Percentiles rank a stretch among this genome's conserved stretches.
phyloP scores from a whole-genome alignment of 2,329 filamentous ascomycete genomes.

The Claviceps paspali region DNA sequence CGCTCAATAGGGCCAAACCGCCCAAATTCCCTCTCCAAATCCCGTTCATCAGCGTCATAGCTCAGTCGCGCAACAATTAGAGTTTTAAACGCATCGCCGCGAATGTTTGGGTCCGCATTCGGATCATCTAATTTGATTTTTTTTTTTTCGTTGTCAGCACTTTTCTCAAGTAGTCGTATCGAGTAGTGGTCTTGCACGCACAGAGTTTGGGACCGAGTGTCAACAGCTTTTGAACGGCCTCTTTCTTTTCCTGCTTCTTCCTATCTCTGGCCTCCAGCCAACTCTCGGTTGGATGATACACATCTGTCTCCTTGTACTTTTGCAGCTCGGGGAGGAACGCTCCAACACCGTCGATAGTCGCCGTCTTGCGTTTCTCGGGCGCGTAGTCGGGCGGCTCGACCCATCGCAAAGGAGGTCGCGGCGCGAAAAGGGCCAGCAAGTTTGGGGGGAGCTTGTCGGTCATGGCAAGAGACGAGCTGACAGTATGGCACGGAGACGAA shows the following conservation, averaged over 20 bases:
- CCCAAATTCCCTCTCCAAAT: constrained; percentile 85
- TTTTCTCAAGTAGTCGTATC: neutral
- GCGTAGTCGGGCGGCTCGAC: constrained; percentile 70
- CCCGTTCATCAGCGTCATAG: constrained; percentile 77
- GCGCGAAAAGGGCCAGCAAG: constrained; percentile 84
- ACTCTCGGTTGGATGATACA: constrained; percentile 73
- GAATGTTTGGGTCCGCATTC: constrained; percentile 68
- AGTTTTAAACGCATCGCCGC: constrained; percentile 89
- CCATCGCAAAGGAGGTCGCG: constrained; percentile 82
- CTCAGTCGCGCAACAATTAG: constrained; percentile 81
- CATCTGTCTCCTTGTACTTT: constrained; percentile 63
- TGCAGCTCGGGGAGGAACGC: constrained; percentile 58
- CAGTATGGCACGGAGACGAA: constrained; percentile 1
- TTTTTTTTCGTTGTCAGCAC: constrained; percentile 2
- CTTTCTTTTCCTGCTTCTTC: constrained; percentile 65
- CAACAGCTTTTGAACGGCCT: constrained; percentile 45
- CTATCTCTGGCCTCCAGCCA: constrained; percentile 82
- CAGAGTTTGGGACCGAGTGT: constrained; percentile 51
- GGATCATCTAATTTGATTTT: constrained; percentile 67
- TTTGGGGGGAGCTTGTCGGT: constrained; percentile 93
- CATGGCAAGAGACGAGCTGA: constrained; percentile 37
- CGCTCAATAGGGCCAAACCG: constrained; percentile 89
- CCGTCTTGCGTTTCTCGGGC: constrained; percentile 66
- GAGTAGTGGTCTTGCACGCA: constrained; percentile 21
- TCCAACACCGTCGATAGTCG: constrained; percentile 56